Base-by-base conservation (phyloP, 2,329 filamentous ascomycete genomes). In the Gyromitra esculenta region DNA sequence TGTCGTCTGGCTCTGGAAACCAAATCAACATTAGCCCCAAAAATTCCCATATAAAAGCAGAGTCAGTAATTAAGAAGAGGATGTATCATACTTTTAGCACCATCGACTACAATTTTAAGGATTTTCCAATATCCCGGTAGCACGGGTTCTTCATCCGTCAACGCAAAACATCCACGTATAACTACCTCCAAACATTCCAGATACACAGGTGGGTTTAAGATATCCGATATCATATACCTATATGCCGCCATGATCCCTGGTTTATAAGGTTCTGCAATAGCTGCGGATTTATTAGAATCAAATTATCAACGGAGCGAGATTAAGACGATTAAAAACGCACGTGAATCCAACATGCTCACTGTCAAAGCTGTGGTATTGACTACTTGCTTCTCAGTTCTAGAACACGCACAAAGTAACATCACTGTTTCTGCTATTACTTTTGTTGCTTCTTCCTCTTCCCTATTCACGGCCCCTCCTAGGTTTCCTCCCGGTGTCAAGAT, bases 341-440 rank as follows among this genome's bases (percentile, higher is more conserved):
- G 41, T 18, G 64, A 69, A 65, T 76, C 76, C 9, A 75, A 37
- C 3, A 75, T 54, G 15, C 57, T 60, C 5, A 78, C 54, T 41
- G 63, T 52, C 11, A 79, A 73, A 13, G 77, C 77, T 41, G 77
- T 76, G 18, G 67, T 73, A 9, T 78, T 73, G 25, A 76, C 50
- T 18, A 57, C 54, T 57, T 78, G 63, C 9, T 76, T 68, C 45
- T 15, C n/a, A n/a, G 60, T 70, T 31, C 62, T 69, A 8, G 76
- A 67, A 54, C 69, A 68, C 41, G 63, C 50, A 41, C 71, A 79
- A 50, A 78, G 68, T 21, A 79, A 45, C 70, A 72, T 60, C 25
- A 60, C n/a, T 5, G 72, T 62, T 45, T 79, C 77, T 37, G 66
- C 59, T 11, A 56, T 54, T 13, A 52, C 18, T 37, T 66, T 65